A percentile compares a stretch with the other conserved stretches of the same genome.
Conservation (phyloP, 192 early-diverging fungal species). For the Phycomyces nitens region DNA sequence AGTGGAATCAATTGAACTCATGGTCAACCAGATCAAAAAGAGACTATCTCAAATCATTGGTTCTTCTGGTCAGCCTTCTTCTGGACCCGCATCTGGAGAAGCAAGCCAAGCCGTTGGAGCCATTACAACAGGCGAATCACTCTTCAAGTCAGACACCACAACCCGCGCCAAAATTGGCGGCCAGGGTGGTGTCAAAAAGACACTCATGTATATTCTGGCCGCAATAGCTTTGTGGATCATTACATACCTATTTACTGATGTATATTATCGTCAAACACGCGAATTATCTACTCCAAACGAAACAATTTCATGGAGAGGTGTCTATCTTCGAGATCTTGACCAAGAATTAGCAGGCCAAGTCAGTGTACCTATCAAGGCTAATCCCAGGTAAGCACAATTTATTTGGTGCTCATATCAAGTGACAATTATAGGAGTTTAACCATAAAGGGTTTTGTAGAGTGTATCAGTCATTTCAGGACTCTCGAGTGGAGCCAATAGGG, state of each 20-base stretch:
- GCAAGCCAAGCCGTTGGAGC: not conserved
- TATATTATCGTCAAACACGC: not conserved
- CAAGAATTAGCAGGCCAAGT: slow-evolving; percentile 27
- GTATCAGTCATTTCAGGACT: slow-evolving; percentile 31
- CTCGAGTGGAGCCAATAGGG: slow-evolving; percentile 10
- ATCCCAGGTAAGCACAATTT: slow-evolving; percentile 19
- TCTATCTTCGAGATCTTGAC: slow-evolving; percentile 46
- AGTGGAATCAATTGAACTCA: slow-evolving; percentile 41
- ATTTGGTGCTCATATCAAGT: slow-evolving; percentile 3
- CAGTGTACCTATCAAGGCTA: not conserved
- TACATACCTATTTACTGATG: slow-evolving; percentile 15
- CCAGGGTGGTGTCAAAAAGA: too few relatives aligned
- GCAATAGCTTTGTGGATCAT: not conserved
- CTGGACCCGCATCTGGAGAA: slow-evolving; percentile 6
- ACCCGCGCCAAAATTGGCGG: too few relatives aligned
- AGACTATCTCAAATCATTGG: slow-evolving; percentile 27
- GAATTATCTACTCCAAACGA: slow-evolving; percentile 12
- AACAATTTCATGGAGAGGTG: slow-evolving; percentile 36
- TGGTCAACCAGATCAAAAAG: slow-evolving; percentile 46
- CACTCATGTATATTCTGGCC: too few relatives aligned
- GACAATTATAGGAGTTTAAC: not conserved
- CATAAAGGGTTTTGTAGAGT: not conserved
- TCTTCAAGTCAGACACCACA: too few relatives aligned
- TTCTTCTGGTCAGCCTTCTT: not conserved
- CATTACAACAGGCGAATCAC: too few relatives aligned